Base-by-base conservation (phyloP, 805 yeast genomes). In the Zygotorulaspora danielsina region DNA sequence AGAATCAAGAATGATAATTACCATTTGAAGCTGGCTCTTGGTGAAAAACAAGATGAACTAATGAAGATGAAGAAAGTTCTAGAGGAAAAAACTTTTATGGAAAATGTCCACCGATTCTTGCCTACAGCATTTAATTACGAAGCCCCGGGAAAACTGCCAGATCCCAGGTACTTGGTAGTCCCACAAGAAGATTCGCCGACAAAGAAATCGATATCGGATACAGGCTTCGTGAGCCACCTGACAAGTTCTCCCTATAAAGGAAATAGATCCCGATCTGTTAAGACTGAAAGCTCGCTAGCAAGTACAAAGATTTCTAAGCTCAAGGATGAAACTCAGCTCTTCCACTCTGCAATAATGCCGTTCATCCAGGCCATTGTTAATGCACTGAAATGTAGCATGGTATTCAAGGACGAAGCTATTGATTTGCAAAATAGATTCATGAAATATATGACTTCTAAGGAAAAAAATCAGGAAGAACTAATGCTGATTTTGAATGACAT, bases 161-260 rank as follows among this genome's bases (percentile, higher is more conserved):
- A 12, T n/a, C 11, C 31, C 6, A 27, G 4, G 18, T 19, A 2
- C 24, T 9, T n/a, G n/a, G 17, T 15, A 19, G 34, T 8, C 15
- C 15, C 15, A 15, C 27, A 20, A 7, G 31, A 31, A 3, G 37
- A 19, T 4, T 32, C 34, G 12, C 34, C 24, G 34, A 10, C 26
- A 3, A 30, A 33, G 13, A 13, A 25, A 9, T 38, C 42, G 5
- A 29, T 29, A 11, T 15, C 40, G 7, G 47, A 36, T 42, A 12
- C 44, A 30, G 37, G 41, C 16, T 32, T 44, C 5, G 41, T 41
- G 12, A 39, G 57, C 4, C 53, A 50, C 36, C 41, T 52, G 27
- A 49, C 59, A 3, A 44, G 48, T 11, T 51, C 56, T 2, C 55
- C 59, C 10, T 49, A 49, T 28, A 45, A 44, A 22, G 52, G 54